These are phyloP conservation scores for Drechslera avenae DNA, from an alignment of 2,329 filamentous ascomycete genomes.

Conservation along the genomic window DNA sequence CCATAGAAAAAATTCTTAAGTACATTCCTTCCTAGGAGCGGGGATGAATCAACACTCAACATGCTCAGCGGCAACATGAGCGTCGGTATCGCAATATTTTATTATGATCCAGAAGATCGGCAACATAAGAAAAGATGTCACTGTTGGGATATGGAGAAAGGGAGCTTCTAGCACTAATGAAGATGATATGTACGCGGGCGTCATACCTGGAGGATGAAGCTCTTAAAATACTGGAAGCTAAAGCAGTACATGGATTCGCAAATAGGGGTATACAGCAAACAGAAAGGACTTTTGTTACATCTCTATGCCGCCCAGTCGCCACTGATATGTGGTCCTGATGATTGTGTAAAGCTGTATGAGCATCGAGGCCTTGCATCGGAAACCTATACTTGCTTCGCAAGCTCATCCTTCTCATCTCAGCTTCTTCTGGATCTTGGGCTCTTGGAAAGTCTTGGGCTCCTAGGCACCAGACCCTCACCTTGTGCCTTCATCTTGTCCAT, in stretches of 20 bases:
- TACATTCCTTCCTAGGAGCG: too few species aligned
- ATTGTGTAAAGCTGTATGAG: not conserved
- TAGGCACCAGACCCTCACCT: slow-evolving; percentile 58
- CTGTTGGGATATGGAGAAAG: too few species aligned
- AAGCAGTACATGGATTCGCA: not conserved
- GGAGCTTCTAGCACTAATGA: too few species aligned
- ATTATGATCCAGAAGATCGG: too few species aligned
- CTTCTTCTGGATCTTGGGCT: slow-evolving; percentile 20
- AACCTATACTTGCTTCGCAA: too few species aligned
- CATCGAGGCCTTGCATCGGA: not conserved
- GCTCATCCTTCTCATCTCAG: not conserved
- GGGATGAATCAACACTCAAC: too few species aligned
- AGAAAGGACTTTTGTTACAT: not conserved
- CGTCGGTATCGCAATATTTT: too few species aligned
- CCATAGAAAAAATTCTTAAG: too few species aligned
- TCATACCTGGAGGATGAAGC: not conserved
- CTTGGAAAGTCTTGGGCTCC: slow-evolving; percentile 44
- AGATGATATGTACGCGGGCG: too few species aligned
- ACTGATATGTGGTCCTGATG: not conserved
- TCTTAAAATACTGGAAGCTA: not conserved
- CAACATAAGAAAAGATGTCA: too few species aligned
- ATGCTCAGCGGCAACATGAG: too few species aligned
- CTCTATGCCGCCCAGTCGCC: not conserved
- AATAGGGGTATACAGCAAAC: slow-evolving; percentile 14
- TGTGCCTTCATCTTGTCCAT: slow-evolving; percentile 60